Evolutionary conservation across 345 rosid species (phyloP), one percentile per base, ranked within the genome.

Genomic region (Schrenkiella parvula): DNA sequence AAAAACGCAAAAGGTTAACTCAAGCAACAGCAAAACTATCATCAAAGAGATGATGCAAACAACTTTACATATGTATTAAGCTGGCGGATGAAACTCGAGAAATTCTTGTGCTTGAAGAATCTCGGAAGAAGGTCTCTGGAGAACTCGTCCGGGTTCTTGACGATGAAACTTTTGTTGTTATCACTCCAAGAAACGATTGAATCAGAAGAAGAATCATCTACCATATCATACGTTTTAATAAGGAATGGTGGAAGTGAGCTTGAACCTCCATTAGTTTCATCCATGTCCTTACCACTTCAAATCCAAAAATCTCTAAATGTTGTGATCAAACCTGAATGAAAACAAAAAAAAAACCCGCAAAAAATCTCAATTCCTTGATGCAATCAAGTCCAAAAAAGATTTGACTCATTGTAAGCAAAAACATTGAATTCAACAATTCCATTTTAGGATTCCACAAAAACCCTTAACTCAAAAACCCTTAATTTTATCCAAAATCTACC

Each of bases 71-170:
- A 90, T 74, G 97, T 92, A 54, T 95, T 95, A 38, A 95, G 98
- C 85, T 95, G 99, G 34, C 98, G 88, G 81, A 92, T 88, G 78
- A 95, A 95, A 77, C 99, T 95, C 0, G 99, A 89, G 80, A 92
- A 95, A 56, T 95, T 92, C 74, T 78, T 92, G 71, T 92, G 99
- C 76, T 95, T 92, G 55, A 95, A 95, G 83, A 82, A 95, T 66
- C 56, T 92, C 0, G 99, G 99, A 75, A 95, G 89, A 79, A 95
- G 81, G 46, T 76, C 91, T 70, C 83, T 76, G 0, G 97, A 79
- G 55, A 95, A 90, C 63, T 90, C 97, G 0, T 83, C 87, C 0
- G 92, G 96, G 78, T 86, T 84, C 91, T 81, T 83, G 44, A 92
- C 99, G 15, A 86, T 68, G 77, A 95, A 95, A 63, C 99, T 92